Conservation (phyloP, 2,329 filamentous ascomycete species). For the Penicillium verrucosum region DNA sequence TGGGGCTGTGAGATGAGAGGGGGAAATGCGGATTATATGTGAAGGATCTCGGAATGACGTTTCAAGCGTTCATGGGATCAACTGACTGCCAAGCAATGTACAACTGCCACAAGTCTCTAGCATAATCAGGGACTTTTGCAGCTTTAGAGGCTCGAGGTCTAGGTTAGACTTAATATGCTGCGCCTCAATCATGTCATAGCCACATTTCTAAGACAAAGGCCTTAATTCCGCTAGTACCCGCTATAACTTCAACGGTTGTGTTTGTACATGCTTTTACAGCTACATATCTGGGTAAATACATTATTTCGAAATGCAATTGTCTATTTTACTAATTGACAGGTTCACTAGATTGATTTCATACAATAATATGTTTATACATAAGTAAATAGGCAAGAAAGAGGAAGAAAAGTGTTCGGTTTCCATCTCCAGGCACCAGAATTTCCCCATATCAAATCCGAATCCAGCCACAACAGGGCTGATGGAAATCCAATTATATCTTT, state of each 20-base stretch:
- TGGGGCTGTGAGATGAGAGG: constrained; percentile 4
- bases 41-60: constrained; percentile 23
- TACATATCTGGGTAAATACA: neutral
- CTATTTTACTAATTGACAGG: neutral
- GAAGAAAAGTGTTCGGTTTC: neutral
- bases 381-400: neutral
- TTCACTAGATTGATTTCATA: neutral
- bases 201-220: constrained; percentile 4
- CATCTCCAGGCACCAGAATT: constrained; percentile 24
- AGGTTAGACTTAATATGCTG: constrained; percentile 1
- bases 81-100: constrained; percentile 11
- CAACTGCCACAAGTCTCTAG: neutral
- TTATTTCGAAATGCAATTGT: neutral
- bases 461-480: constrained; percentile 4
- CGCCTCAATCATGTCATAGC: constrained; percentile 13
- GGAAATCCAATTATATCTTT: constrained; percentile 12
- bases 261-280: neutral
- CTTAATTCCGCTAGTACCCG: neutral
- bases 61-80: constrained; percentile 13
- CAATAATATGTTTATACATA: neutral
- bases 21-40: constrained; percentile 16
- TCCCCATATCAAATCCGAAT: neutral
- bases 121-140: neutral
- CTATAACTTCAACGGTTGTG: neutral
- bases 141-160: neutral